Evolutionary conservation across 768 basidiomycete species (phyloP), one percentile per base, ranked within the genome.

Genomic region (Lentinula sp.): DNA sequence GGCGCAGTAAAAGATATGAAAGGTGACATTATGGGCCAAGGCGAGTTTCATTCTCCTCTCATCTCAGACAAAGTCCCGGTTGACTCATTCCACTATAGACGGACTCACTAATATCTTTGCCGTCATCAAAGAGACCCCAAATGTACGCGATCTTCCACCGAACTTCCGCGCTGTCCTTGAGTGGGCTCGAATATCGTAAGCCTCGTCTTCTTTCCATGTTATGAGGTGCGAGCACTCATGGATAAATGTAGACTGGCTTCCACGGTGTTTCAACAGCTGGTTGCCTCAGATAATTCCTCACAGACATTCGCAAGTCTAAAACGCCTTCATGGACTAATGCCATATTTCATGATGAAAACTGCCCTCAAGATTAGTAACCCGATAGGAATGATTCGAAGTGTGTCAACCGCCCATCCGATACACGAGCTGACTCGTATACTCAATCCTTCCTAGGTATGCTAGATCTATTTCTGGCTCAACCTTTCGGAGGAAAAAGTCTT

Each of bases 151-250:
- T 68, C 74, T 99, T 48, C 96, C 97, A 5, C 70, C 76, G 6
- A 92, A 95, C 63, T 98, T 95, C 68, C 80, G 84, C 65, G 91
- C 94, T 43, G 93, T 98, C 50, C 70, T 96, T 6, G 96, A 98
- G 73, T 99, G 97, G 96, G 97, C 91, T 5, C 79, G 95, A 59
- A 97, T 98, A 69, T 96, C 96, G 94, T 96, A 62, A 69, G 94
- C 21, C 21, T 48, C 2, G 46, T 9, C n/a, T 16, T 39, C 80
- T 43, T 28, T 49, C 23, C 23, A 51, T 53, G 31, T 16, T 39
- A 16, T 31, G 34, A 15, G 52, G 42, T 40, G 52, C 34, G 35
- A 35, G 39, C 40, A 66, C 51, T 39, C 50, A 60, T 45, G 23
- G 1, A 39, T 58, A 7, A 31, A 40, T 34, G 57, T 62, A 98